These are phyloP conservation scores for Tetrapisispora namnaoensis DNA, from an alignment of 805 yeast genomes.

Conservation along the genomic window DNA sequence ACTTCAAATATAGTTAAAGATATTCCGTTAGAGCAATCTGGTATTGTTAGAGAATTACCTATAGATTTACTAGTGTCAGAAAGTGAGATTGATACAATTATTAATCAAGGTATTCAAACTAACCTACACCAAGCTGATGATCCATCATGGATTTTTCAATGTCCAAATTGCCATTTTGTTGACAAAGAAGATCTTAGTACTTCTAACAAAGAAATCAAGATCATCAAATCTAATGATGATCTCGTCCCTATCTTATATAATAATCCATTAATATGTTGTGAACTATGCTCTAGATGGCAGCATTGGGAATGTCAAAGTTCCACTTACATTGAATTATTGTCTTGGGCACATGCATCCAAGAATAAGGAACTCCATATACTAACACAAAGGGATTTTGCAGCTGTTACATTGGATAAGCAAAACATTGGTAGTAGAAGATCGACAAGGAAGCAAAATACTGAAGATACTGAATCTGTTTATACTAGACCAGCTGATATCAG, in stretches of 20 bases:
- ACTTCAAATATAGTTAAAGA: neutral
- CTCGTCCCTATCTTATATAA: slow-evolving; percentile 7
- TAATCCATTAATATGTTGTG: slow-evolving; percentile 25
- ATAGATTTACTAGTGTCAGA: slow-evolving; percentile 19
- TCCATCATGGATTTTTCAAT: slow-evolving; percentile 25
- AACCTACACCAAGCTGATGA: slow-evolving; percentile 15
- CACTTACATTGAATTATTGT: slow-evolving; percentile 10
- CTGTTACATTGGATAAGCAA: slow-evolving; percentile 14
- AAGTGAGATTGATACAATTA: slow-evolving; percentile 16
- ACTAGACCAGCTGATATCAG: slow-evolving; percentile 21
- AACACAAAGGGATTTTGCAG: slow-evolving; percentile 13
- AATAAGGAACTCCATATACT: slow-evolving; percentile 3
- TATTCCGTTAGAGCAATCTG: neutral
- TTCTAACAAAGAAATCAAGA: slow-evolving; percentile 2
- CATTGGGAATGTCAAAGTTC: slow-evolving; percentile 25
- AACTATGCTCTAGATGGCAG: slow-evolving; percentile 26
- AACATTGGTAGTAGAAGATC: slow-evolving; percentile 12
- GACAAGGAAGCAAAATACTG: slow-evolving; percentile 9
- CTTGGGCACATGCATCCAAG: slow-evolving; percentile 7
- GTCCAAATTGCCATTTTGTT: slow-evolving; percentile 13
- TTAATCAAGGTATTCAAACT: slow-evolving; percentile 14
- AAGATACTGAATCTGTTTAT: neutral
- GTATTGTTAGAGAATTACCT: slow-evolving; percentile 20
- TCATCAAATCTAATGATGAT: slow-evolving; percentile 1
- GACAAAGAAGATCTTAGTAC: slow-evolving; percentile 5